Percentiles rank a stretch among this genome's conserved stretches.
Conservation (phyloP, 768 basidiomycete genomes). For the Panellus pusillus region DNA sequence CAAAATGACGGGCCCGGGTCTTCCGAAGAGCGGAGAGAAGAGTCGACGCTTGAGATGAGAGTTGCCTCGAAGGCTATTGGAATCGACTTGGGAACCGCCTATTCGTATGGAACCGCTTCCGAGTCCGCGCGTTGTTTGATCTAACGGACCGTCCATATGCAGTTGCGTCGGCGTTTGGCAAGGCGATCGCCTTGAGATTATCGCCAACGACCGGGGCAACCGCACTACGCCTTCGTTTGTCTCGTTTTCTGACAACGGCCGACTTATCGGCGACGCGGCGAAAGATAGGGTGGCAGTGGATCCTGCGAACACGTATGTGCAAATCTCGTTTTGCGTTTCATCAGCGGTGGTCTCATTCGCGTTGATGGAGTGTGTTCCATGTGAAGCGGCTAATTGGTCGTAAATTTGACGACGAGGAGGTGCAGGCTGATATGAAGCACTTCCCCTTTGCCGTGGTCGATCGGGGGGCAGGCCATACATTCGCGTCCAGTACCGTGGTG, state of each 20-base stretch:
- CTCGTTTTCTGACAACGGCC: slow-evolving; percentile 87
- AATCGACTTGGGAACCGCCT: too few species aligned
- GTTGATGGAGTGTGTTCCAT: slow-evolving; percentile 42
- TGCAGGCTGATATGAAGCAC: too few species aligned
- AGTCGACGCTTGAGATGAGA: too few species aligned
- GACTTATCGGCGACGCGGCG: slow-evolving; percentile 74
- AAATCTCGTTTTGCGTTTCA: not conserved
- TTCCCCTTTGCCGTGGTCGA: slow-evolving; percentile 49
- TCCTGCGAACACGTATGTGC: slow-evolving; percentile 62
- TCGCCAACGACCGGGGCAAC: slow-evolving; percentile 89
- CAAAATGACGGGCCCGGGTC: too few species aligned
- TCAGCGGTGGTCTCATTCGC: not conserved
- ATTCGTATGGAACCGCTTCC: too few species aligned
- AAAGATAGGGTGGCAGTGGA: slow-evolving; percentile 80
- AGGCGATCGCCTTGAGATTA: slow-evolving; percentile 65
- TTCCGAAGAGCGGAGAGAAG: too few species aligned
- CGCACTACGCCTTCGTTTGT: slow-evolving; percentile 92
- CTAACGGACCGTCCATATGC: too few species aligned
- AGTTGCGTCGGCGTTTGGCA: slow-evolving; percentile 42
- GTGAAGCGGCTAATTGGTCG: slow-evolving; percentile 60
- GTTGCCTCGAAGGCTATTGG: too few species aligned
- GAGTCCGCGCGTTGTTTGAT: too few species aligned
- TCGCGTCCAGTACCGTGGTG: slow-evolving; percentile 53
- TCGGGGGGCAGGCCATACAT: slow-evolving; percentile 50
- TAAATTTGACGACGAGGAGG: slow-evolving; percentile 46